Percentiles rank a stretch among this genome's conserved stretches.
phyloP scores from a whole-genome alignment of 331 rosid species.

The Quercus lobata region DNA sequence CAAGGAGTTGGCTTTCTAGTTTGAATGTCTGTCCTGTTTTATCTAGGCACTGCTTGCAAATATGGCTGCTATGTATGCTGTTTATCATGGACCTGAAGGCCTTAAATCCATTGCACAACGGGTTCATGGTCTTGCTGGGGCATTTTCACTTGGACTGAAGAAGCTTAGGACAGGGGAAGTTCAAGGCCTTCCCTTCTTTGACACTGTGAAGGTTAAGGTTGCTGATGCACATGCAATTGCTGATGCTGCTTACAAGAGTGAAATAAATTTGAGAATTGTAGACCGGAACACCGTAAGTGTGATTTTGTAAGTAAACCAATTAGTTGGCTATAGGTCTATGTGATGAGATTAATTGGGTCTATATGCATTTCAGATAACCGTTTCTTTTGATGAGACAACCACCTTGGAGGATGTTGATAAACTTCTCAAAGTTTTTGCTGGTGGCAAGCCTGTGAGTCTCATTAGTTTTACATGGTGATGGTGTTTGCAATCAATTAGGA shows the following conservation, averaged over 20 bases:
- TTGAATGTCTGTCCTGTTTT: constrained; percentile 4
- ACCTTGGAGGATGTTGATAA: constrained; percentile 86
- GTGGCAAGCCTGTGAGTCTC: constrained; percentile 68
- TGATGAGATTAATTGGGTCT: constrained; percentile 18
- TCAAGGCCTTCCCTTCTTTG: constrained; percentile 85
- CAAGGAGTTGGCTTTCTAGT: constrained; percentile 15
- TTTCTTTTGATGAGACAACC: constrained; percentile 85
- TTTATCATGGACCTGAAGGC: constrained; percentile 95
- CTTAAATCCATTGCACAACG: constrained; percentile 74
- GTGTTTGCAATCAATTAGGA: not conserved
- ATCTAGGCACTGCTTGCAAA: constrained; percentile 86
- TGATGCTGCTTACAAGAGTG: constrained; percentile 58
- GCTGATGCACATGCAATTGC: constrained; percentile 65
- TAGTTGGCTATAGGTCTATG: constrained; percentile 6
- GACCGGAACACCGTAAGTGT: constrained; percentile 70
- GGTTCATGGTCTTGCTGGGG: constrained; percentile 96
- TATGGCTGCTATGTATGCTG: constrained; percentile 99
- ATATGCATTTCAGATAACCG: constrained; percentile 64
- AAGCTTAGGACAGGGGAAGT: constrained; percentile 84
- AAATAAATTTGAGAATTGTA: constrained; percentile 67
- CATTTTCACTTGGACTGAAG: constrained; percentile 76
- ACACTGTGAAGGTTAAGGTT: constrained; percentile 76
- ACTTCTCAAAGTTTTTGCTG: constrained; percentile 74
- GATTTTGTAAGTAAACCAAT: not conserved
- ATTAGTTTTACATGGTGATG: not conserved